A percentile compares a stretch with the other conserved stretches of the same genome.
Conservation (phyloP, 352 stramenopile genomes). For the Globisporangium nodosum region DNA sequence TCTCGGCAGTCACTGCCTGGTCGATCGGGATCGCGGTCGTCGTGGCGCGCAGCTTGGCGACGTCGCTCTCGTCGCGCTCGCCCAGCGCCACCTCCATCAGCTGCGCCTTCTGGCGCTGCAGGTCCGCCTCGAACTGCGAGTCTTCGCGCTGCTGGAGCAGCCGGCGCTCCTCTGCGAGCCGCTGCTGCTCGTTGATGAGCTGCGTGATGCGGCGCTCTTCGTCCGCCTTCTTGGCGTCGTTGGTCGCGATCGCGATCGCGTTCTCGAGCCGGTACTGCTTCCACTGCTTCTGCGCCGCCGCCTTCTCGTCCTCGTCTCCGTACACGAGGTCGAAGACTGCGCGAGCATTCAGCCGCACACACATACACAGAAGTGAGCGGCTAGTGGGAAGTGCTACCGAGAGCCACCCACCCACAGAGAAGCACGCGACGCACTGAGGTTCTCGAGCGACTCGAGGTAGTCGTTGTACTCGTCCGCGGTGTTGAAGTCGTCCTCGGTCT, state of each 20-base stretch:
- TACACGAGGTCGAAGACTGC: conserved; percentile 85
- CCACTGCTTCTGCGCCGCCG: conserved; percentile 72
- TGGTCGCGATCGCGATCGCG: conserved; percentile 75
- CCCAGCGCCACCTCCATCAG: conserved; percentile 83
- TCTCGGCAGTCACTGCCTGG: conserved; percentile 81
- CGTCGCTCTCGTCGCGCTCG: conserved; percentile 75
- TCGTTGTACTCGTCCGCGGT: conserved; percentile 86
- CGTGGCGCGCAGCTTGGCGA: conserved; percentile 62
- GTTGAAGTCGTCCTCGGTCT: conserved; percentile 84
- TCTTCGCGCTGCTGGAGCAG: conserved; percentile 77
- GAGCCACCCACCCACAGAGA: too few species aligned
- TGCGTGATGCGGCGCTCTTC: conserved; percentile 84
- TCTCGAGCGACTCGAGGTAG: conserved; percentile 81
- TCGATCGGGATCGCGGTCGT: conserved; percentile 83
- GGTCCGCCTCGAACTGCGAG: conserved; percentile 71
- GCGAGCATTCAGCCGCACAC: neutral
- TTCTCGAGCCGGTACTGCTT: conserved; percentile 84
- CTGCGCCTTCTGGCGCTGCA: conserved; percentile 76
- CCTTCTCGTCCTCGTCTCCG: conserved; percentile 66
- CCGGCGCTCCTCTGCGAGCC: conserved; percentile 68
- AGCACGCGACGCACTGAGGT: conserved; percentile 50
- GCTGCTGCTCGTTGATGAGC: conserved; percentile 78
- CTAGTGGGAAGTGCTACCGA: neutral
- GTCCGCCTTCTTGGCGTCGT: conserved; percentile 82
- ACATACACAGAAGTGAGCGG: too few species aligned